Percentiles rank a stretch among this genome's conserved stretches.
phyloP scores from a whole-genome alignment of 306 rosid species.

The Malus sieversii region DNA sequence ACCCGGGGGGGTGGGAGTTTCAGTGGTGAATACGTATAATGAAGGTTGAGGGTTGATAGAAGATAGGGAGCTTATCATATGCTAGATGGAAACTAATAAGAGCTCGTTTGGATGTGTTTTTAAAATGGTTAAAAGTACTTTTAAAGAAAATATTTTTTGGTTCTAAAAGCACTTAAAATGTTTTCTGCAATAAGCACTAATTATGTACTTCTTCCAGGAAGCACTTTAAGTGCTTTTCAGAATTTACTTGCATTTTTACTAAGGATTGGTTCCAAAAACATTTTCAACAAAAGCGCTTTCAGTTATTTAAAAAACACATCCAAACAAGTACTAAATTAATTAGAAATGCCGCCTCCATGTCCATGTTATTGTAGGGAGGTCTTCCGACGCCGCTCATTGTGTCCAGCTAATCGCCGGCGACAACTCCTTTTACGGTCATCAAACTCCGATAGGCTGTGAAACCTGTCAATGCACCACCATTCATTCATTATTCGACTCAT shows the following conservation, averaged over 20 bases:
- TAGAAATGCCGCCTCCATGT: neutral
- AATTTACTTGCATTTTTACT: no score
- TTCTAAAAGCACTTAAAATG: no score
- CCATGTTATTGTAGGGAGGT: slow-evolving; percentile 7
- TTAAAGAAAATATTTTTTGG: no score
- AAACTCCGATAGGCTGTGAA: slow-evolving; percentile 66
- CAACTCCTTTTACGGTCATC: slow-evolving; percentile 85
- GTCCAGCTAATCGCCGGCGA: slow-evolving; percentile 90
- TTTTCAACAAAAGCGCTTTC: no score
- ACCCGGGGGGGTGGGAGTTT: no score
- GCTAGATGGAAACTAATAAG: neutral
- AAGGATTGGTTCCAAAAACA: no score
- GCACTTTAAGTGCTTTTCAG: no score
- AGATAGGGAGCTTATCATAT: slow-evolving; percentile 21
- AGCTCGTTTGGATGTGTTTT: no score
- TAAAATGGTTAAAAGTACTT: no score
- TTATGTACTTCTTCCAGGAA: no score
- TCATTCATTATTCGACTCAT: neutral
- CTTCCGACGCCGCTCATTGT: slow-evolving; percentile 85
- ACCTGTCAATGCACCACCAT: slow-evolving; percentile 33
- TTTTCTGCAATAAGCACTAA: no score
- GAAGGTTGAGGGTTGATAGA: slow-evolving; percentile 15
- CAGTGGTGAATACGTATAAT: neutral
- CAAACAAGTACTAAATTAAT: neutral
- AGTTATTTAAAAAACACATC: no score